phyloP scores from a whole-genome alignment of 495 filamentous ascomycete species.

The Acidiella bohemica region DNA sequence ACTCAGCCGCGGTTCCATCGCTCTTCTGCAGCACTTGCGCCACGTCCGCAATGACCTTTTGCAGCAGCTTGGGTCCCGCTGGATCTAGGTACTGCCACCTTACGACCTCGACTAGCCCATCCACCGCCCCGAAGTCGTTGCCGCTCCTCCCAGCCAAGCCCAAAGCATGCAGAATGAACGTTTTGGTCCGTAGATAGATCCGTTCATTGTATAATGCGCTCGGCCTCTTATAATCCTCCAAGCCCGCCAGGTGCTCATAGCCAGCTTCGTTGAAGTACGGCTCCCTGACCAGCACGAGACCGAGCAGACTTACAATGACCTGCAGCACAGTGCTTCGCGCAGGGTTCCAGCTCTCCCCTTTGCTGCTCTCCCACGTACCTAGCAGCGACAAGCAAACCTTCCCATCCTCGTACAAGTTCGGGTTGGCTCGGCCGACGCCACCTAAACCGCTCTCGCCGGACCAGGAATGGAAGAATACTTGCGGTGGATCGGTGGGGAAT shows the following conservation, averaged over 20 bases:
- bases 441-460: constrained; percentile 14
- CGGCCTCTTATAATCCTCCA: constrained; percentile 6
- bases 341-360: constrained; percentile 42
- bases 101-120: constrained; percentile 15
- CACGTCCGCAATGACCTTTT: constrained; percentile 20
- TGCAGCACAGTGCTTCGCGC: constrained; percentile 41
- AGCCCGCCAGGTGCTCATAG: constrained; percentile 10
- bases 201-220: constrained; percentile 17
- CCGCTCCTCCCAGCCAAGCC: background rate
- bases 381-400: constrained; percentile 48
- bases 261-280: constrained; percentile 41
- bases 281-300: constrained; percentile 44
- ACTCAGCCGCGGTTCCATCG: constrained; percentile 12
- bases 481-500: constrained; percentile 39
- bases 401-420: constrained; percentile 51
- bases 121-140: background rate
- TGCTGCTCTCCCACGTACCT: constrained; percentile 45
- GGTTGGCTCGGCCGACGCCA: constrained; percentile 37
- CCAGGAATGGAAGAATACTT: constrained; percentile 46
- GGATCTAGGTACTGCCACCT: constrained; percentile 8
- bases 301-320: constrained; percentile 46
- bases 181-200: constrained; percentile 4
- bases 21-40: constrained; percentile 19
- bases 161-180: constrained; percentile 9
- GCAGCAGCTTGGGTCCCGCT: constrained; percentile 5